Base-by-base conservation (phyloP, 2,329 filamentous ascomycete species). In the Rugonectria rugulosa region DNA sequence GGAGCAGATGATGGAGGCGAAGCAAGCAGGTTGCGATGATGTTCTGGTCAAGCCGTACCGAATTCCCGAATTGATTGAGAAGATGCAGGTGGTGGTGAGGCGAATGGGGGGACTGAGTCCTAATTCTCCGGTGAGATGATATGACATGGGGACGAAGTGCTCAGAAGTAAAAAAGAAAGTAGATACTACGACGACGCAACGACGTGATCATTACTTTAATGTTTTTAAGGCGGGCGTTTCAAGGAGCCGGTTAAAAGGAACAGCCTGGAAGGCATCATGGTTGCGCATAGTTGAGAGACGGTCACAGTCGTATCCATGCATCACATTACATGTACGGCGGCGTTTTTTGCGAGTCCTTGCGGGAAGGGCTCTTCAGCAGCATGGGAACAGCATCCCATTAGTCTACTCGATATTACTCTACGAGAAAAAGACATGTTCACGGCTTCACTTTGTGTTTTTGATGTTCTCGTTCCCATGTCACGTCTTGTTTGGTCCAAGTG, bases 31-130 rank as follows among this genome's bases (percentile, higher is more conserved):
- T 8, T 83, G 81, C 61, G 84, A 89, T 63, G 85, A 86, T 67
- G 84, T 90, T 17, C 80, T 92, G 15, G 83, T 87, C n/a, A 91
- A 91, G 72, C 88, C 88, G 8, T 91, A 89, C 67, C 78, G 82
- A 27, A 87, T 88, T 65, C 78, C 80, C 5, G 85, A 88, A 60
- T 68, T 89, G 34, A 75, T 87, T 27, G 79, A 82, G 53, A 86
- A 82, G 75, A 86, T 89, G 72, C 76, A 79, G 61, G 67, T 75
- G 10, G 74, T 85, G n/a, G 75, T 79, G 27, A 63, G 68, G 37
- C 65, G 68, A 6, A 66, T 74, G 59, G 66, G 66, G 38, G 67
- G 64, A 21, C 62, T 69, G 14, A 69, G 66, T 37, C 66, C 66
- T 17, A 67, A 65, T 40, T 68, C 66, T 14, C 66, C 66, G n/a